phyloP scores from a whole-genome alignment of 768 basidiomycete genomes.

The Botryobasidium botryosum region DNA sequence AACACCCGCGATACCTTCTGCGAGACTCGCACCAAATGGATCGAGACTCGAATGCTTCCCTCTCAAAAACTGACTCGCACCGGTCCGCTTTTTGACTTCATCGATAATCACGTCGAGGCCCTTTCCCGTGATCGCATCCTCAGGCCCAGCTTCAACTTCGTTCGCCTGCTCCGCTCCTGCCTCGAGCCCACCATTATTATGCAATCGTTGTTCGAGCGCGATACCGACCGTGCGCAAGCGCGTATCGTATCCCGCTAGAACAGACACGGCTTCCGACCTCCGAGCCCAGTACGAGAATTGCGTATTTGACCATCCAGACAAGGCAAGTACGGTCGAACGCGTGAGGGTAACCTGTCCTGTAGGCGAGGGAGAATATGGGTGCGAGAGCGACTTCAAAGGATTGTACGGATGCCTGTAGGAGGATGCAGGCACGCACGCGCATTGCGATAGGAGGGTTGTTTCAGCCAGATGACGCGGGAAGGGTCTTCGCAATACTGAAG shows the following conservation, averaged over 20 bases:
- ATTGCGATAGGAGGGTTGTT: no score
- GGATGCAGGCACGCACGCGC: not conserved
- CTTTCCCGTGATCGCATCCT: constrained; percentile 30
- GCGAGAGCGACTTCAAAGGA: constrained; percentile 31
- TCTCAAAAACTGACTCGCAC: constrained; percentile 31
- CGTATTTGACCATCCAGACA: constrained; percentile 37
- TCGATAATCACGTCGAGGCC: constrained; percentile 34
- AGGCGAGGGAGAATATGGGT: constrained; percentile 25
- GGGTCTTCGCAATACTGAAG: not conserved
- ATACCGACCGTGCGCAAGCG: constrained; percentile 26
- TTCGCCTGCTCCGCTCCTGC: constrained; percentile 17
- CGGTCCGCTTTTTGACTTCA: constrained; percentile 32
- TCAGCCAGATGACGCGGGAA: no score
- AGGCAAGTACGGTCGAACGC: constrained; percentile 29
- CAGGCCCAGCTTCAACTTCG: constrained; percentile 21
- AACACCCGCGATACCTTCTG: not conserved
- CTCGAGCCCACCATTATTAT: no score
- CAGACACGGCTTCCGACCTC: constrained; percentile 24
- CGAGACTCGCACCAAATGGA: constrained; percentile 26
- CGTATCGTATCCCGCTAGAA: constrained; percentile 26
- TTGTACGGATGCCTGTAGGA: constrained; percentile 27
- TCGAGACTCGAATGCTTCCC: constrained; percentile 36
- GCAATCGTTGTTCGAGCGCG: constrained; percentile 27
- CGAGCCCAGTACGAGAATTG: constrained; percentile 41
- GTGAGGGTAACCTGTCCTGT: constrained; percentile 30